Evolutionary conservation across 164 flowering plant genomes (phyloP).

Genomic region (Annona cherimola): DNA sequence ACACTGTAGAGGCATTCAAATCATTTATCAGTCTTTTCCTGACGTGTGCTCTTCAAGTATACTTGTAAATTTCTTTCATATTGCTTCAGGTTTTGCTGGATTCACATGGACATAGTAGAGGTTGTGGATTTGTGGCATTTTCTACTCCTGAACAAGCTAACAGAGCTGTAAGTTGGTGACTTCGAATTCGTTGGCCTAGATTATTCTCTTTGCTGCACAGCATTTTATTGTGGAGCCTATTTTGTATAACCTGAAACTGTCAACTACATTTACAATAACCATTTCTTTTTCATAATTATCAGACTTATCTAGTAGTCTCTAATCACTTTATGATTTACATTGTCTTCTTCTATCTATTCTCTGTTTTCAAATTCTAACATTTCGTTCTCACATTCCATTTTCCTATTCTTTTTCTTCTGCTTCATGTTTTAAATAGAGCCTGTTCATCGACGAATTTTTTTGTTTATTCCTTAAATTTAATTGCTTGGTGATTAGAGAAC

Average conservation of each 20-base stretch:
- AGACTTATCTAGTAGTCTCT: too few species aligned
- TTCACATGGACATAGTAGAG: conserved; percentile 59
- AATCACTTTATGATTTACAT: too few species aligned
- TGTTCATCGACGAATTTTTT: background rate
- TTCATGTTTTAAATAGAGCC: background rate
- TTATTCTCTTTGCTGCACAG: background rate
- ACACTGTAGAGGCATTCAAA: background rate
- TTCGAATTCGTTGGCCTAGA: background rate
- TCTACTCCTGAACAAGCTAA: conserved; percentile 63
- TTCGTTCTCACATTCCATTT: background rate
- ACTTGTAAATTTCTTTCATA: background rate
- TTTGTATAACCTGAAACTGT: too few species aligned
- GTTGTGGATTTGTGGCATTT: conserved; percentile 79
- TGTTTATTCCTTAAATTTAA: background rate
- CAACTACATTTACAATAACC: too few species aligned
- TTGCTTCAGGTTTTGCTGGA: conserved; percentile 53
- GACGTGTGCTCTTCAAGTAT: background rate
- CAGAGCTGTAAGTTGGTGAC: conserved; percentile 55
- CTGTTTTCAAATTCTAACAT: too few species aligned
- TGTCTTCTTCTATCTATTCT: too few species aligned
- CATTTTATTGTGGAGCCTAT: background rate
- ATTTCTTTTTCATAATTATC: too few species aligned
- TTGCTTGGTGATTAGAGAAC: conserved; percentile 33
- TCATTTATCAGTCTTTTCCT: background rate
- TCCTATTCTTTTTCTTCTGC: background rate